A percentile compares a stretch with the other conserved stretches of the same genome.
phyloP scores from a whole-genome alignment of 768 basidiomycete species.

The Sporobolomyces pararoseus region DNA sequence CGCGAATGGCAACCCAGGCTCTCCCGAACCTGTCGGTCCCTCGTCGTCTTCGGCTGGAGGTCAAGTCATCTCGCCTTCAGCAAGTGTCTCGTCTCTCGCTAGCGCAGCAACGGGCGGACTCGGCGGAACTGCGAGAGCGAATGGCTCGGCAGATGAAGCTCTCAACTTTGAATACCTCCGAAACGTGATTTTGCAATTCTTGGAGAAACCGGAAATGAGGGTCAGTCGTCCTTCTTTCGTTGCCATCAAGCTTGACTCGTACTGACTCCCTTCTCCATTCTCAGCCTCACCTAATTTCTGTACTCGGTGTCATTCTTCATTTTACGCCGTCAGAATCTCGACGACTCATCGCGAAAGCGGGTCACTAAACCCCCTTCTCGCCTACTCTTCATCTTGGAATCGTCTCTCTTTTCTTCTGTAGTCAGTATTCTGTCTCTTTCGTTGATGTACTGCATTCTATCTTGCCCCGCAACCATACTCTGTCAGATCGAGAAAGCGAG shows the following conservation, averaged over 20 bases:
- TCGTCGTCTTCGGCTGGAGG: background rate
- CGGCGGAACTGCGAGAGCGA: constrained; percentile 16
- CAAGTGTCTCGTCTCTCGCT: constrained; percentile 24
- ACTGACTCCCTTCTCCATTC: background rate
- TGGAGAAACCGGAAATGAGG: constrained; percentile 98
- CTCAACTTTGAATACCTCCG: constrained; percentile 92
- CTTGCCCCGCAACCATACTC: no score
- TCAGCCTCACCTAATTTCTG: constrained; percentile 82
- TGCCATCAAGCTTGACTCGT: background rate
- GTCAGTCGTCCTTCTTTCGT: constrained; percentile 56
- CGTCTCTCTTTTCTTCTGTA: no score
- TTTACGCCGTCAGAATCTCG: constrained; percentile 95
- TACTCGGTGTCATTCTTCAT: constrained; percentile 82
- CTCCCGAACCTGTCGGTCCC: background rate
- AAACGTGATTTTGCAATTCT: constrained; percentile 92
- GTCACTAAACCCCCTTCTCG: background rate
- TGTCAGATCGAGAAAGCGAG: no score
- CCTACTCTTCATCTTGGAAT: background rate
- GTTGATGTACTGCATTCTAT: no score
- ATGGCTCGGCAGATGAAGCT: constrained; percentile 64
- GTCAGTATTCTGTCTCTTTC: no score
- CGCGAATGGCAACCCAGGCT: background rate
- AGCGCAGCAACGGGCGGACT: constrained; percentile 34
- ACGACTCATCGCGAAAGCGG: constrained; percentile 73
- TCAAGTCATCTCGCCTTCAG: background rate